A percentile compares a stretch with the other conserved stretches of the same genome.
Conservation (phyloP, 352 stramenopile genomes). For the Globisporangium spinosum region DNA sequence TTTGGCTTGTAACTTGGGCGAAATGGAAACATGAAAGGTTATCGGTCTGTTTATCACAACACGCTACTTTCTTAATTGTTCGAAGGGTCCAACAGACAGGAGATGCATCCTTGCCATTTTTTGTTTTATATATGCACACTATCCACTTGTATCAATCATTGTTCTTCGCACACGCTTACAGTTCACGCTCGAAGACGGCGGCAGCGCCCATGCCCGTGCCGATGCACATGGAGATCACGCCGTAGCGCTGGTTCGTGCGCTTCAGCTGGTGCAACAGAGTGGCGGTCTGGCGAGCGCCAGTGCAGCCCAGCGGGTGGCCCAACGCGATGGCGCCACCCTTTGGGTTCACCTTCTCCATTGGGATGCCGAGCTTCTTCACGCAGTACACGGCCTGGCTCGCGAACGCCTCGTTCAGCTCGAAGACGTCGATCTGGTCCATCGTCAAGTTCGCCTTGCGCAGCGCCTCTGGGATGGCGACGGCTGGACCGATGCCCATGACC, state of each 20-base stretch:
- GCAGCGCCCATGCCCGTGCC: conserved; percentile 93
- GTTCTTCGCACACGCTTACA: conserved; percentile 14
- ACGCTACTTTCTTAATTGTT: not conserved
- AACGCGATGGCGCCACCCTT: conserved; percentile 89
- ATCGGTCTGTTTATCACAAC: too few species aligned
- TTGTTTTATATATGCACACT: conserved; percentile 1
- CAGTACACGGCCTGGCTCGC: conserved; percentile 86
- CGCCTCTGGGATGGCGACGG: conserved; percentile 73
- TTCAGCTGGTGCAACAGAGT: conserved; percentile 92
- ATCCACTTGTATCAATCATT: not conserved
- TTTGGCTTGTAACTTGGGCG: too few species aligned
- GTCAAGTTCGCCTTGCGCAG: conserved; percentile 64
- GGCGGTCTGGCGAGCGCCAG: conserved; percentile 87
- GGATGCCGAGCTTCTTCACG: conserved; percentile 72
- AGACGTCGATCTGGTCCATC: conserved; percentile 85
- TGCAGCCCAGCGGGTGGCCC: conserved; percentile 88
- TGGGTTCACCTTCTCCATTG: conserved; percentile 85
- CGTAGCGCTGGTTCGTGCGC: conserved; percentile 76
- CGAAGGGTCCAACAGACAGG: not conserved
- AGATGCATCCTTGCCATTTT: not conserved
- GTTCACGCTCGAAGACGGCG: conserved; percentile 87
- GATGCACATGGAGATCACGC: conserved; percentile 95
- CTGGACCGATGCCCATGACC: conserved; percentile 87
- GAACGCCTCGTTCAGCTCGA: conserved; percentile 93
- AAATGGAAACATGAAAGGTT: not conserved